Percentiles rank a stretch among this genome's conserved stretches.
These are phyloP conservation scores for Wickerhamomyces subpelliculosus DNA, from an alignment of 805 yeast species.

Conservation along the genomic window DNA sequence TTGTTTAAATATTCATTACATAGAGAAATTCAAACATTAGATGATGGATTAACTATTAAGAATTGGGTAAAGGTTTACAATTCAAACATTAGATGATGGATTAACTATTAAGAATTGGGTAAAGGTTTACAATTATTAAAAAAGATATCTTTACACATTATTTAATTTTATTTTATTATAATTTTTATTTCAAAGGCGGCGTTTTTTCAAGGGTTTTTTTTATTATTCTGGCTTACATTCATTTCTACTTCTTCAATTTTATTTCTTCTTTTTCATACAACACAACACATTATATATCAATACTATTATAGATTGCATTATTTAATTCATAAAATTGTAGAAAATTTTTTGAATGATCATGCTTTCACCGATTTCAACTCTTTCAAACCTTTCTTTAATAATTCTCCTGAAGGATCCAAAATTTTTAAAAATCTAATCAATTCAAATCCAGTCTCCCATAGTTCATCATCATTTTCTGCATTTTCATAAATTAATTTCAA, in stretches of 20 bases:
- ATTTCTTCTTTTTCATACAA: no score
- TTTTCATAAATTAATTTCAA: conserved; percentile 21
- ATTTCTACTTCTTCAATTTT: no score
- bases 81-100: conserved; percentile 38
- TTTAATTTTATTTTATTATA: no score
- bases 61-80: conserved; percentile 43
- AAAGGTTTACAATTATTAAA: conserved; percentile 28
- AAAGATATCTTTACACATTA: no score
- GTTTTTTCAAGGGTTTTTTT: no score
- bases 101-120: conserved; percentile 51
- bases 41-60: conserved; percentile 54
- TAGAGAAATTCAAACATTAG: conserved; percentile 32
- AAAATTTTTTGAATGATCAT: no score
- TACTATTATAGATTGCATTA: no score
- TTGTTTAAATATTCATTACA: conserved; percentile 38
- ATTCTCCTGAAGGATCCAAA: conserved; percentile 18
- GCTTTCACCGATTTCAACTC: neutral
- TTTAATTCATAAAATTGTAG: no score
- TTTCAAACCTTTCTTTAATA: conserved; percentile 10
- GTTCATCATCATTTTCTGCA: conserved; percentile 20
- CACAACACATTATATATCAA: no score
- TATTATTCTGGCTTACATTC: no score
- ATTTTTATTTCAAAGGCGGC: no score
- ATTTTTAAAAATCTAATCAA: conserved; percentile 23
- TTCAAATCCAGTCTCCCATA: conserved; percentile 25